phyloP scores from a whole-genome alignment of 2,329 filamentous ascomycete species.

The Botrytis hyacinthi region DNA sequence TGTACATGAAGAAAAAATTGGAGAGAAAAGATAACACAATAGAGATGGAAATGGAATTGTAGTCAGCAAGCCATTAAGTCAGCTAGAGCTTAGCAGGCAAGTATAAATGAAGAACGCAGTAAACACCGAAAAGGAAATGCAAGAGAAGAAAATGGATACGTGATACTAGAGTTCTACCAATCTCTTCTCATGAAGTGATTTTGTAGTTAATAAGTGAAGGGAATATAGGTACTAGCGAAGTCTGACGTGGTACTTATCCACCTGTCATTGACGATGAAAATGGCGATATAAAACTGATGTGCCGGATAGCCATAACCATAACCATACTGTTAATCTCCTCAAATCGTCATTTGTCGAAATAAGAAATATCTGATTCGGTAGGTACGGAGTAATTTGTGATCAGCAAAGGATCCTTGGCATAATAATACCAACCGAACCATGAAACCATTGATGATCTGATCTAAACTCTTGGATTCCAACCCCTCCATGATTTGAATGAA shows the following conservation, averaged over 20 bases:
- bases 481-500: constrained; percentile 1
- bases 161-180: not conserved
- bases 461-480: not conserved
- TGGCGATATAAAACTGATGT: not conserved
- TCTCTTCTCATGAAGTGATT: not conserved
- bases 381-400: not conserved
- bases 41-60: not conserved
- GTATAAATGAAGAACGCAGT: not conserved
- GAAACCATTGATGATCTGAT: constrained; percentile 8
- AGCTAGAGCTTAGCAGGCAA: not conserved
- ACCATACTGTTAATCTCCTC: not conserved
- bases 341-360: constrained; percentile 1
- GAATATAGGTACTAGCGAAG: not conserved
- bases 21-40: not conserved
- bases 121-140: not conserved
- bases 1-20: not conserved
- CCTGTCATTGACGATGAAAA: not conserved
- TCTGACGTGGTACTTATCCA: constrained; percentile 14
- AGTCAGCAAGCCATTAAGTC: not conserved
- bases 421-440: not conserved
- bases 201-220: not conserved
- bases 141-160: not conserved
- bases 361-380: not conserved
- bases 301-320: not conserved
- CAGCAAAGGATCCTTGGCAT: not conserved